Evolutionary conservation across 345 rosid genomes (phyloP).

Genomic region (Camelina hispida): DNA sequence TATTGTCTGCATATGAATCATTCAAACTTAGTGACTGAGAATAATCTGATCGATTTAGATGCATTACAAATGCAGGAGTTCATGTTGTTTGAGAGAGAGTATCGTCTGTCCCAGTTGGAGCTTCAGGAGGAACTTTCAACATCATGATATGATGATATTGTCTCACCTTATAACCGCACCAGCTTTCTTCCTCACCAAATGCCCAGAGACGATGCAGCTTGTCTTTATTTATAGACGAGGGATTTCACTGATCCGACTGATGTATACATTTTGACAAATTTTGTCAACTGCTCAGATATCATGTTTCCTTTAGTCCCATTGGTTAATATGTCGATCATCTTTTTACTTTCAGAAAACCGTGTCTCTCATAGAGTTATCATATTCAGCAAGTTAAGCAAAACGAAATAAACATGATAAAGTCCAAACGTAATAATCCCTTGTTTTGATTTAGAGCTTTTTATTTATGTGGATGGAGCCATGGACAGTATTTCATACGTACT

Average conservation of each 20-base stretch:
- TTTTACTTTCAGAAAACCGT: background rate
- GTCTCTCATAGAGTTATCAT: background rate
- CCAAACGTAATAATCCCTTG: background rate
- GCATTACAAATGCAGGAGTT: constrained; percentile 65
- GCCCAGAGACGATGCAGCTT: background rate
- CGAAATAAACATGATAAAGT: background rate
- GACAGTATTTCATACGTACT: background rate
- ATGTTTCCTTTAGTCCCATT: constrained; percentile 12
- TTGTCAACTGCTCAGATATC: constrained; percentile 20
- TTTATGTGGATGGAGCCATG: background rate
- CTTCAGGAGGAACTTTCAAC: constrained; percentile 56
- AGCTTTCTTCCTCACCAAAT: constrained; percentile 15
- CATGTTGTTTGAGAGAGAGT: constrained; percentile 86
- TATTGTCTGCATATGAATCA: constrained; percentile 3
- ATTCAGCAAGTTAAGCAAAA: background rate
- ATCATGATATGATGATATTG: constrained; percentile 42
- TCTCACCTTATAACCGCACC: background rate
- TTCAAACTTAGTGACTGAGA: background rate
- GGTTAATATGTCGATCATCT: background rate
- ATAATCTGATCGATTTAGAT: constrained; percentile 32
- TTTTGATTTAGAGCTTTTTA: background rate
- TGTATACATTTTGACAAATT: constrained; percentile 24
- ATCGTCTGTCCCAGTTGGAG: constrained; percentile 73
- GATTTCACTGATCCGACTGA: constrained; percentile 18
- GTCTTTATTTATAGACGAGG: constrained; percentile 1